Conservation (phyloP, 345 rosid genomes). For the Passiflora organensis region DNA sequence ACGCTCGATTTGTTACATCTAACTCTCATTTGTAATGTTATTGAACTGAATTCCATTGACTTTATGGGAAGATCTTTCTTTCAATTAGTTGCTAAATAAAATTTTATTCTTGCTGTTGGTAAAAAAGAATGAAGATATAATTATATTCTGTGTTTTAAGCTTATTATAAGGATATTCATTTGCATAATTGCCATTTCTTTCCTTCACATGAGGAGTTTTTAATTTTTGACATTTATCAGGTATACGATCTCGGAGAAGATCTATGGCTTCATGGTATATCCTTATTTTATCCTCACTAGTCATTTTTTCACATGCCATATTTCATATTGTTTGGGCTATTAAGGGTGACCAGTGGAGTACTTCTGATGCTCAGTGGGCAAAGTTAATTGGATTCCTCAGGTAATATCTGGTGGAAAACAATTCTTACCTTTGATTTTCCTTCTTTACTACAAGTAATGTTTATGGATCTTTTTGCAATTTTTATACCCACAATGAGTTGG, state of each 20-base stretch:
- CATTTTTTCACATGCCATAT: constrained; percentile 31
- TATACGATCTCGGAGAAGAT: constrained; percentile 25
- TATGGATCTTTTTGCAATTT: not conserved
- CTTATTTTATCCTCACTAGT: constrained; percentile 37
- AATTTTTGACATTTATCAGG: constrained; percentile 16
- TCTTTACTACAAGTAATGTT: not conserved
- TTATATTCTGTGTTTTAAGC: too few relatives aligned
- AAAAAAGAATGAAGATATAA: too few relatives aligned
- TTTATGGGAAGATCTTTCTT: too few relatives aligned
- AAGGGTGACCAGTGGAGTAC: constrained; percentile 39
- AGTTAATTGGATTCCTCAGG: constrained; percentile 42
- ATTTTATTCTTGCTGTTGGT: too few relatives aligned
- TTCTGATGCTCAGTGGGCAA: constrained; percentile 40
- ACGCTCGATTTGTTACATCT: not conserved
- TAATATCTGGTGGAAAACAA: constrained; percentile 13
- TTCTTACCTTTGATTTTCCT: not conserved
- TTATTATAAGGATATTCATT: too few relatives aligned
- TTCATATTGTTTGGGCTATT: constrained; percentile 34
- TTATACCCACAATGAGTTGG: not conserved
- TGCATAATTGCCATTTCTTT: too few relatives aligned
- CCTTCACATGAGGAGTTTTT: too few relatives aligned
- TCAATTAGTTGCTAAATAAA: too few relatives aligned
- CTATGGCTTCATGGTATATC: constrained; percentile 29
- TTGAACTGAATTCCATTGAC: too few relatives aligned
- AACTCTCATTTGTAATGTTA: too few relatives aligned